These are phyloP conservation scores for Fonsecaea monophora DNA, from an alignment of 2,329 filamentous ascomycete genomes.

Conservation along the genomic window DNA sequence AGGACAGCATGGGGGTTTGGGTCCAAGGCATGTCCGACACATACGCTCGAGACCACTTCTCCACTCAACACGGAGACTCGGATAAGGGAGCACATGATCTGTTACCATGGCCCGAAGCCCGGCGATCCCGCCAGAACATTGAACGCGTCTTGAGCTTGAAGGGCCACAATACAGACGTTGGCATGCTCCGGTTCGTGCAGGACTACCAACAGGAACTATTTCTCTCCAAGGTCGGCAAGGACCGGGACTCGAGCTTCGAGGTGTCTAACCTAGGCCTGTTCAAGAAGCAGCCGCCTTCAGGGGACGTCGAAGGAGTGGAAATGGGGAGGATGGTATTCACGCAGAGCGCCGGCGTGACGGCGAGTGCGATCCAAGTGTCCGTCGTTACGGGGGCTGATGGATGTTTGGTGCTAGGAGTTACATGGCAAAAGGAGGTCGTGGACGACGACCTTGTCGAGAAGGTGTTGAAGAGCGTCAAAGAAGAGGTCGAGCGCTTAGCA, in stretches of 20 bases:
- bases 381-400: constrained; percentile 55
- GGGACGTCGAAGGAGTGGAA: constrained; percentile 23
- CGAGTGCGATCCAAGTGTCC: constrained; percentile 49
- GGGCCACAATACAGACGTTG: constrained; percentile 46
- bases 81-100: constrained; percentile 24
- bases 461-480: constrained; percentile 3
- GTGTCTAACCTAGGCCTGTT: constrained; percentile 56
- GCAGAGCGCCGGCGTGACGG: constrained; percentile 51
- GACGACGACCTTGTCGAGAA: constrained; percentile 19
- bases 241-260: constrained; percentile 50
- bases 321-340: constrained; percentile 55
- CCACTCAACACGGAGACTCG: not conserved
- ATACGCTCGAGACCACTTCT: constrained; percentile 41
- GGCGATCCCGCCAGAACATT: constrained; percentile 44
- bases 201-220: constrained; percentile 50
- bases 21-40: constrained; percentile 46
- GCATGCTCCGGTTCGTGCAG: constrained; percentile 51
- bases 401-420: constrained; percentile 43
- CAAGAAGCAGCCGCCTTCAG: constrained; percentile 19
- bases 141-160: constrained; percentile 40
- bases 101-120: constrained; percentile 46
- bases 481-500: constrained; percentile 3
- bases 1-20: constrained; percentile 49
- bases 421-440: constrained; percentile 32
- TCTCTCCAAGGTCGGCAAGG: constrained; percentile 48